Evolutionary conservation across 257 asterid species (phyloP), one percentile per base, ranked within the genome.

Genomic region (Petunia secreta): DNA sequence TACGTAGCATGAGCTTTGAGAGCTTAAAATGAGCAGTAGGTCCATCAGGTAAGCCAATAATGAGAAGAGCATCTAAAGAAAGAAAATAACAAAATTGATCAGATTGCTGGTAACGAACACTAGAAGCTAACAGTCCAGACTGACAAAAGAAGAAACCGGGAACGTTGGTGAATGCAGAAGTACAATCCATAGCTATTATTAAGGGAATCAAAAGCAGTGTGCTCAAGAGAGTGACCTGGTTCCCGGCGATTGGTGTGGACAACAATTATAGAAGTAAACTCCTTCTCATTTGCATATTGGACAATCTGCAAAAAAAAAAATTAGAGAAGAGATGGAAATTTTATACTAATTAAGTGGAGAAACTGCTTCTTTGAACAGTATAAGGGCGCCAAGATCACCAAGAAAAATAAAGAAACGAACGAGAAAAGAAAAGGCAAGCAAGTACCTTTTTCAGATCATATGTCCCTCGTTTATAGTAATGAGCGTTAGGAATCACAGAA

Each of bases 11-110:
- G 84, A 95, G 93, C 55, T 83, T 91, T 38, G 97, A 92, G 44
- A 95, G 94, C 89, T 92, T 95, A 89, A 95, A 93, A 88, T 95
- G 98, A 39, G 98, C 99, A 79, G 97, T 95, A 40, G 99, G 99
- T 82, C 99, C 99, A 80, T 87, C 90, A 46, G 99, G 99, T 73
- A 95, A 83, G 69, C 89, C 95, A 68, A 95, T 90, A 74, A 95
- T 16, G 6, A 93, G 82, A 63, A 95, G 89, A 83, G 93, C 98
- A 89, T 95, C 99, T 94, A 91, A 89, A 83, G 80, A 64, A 77
- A 60, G 76, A 81, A 58, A 6, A 57, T 39, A 3, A 57, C 41
- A 60, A 16, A 77, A 34, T 36, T 16, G 57, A 77, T 77, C 46
- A 63, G 43, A 48, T 57, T 41, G 52, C 63, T 82, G 63, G 67